Conservation (phyloP, 129 eudicot species). For the Flaveria trinervia region DNA sequence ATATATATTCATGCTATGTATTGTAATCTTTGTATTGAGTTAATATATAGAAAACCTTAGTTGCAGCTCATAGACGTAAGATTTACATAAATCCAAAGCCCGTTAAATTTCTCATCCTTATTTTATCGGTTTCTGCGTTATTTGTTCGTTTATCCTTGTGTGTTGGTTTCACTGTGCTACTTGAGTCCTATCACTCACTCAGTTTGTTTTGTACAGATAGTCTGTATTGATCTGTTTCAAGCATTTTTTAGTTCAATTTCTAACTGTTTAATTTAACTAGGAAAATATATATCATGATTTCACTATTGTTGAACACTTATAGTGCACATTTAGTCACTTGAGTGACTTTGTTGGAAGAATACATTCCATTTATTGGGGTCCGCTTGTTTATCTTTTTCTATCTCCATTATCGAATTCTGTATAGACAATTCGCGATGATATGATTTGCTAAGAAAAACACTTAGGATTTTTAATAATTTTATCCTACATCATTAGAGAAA, state of each 20-base stretch:
- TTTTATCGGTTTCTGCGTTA: no score
- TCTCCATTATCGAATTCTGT: not conserved
- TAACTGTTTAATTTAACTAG: not conserved
- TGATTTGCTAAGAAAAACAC: not conserved
- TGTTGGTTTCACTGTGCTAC: not conserved
- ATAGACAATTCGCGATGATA: not conserved
- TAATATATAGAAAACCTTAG: no score
- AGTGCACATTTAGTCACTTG: slow-evolving; percentile 7
- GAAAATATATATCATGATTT: not conserved
- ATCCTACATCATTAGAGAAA: no score
- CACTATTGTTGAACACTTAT: no score
- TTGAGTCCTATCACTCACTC: not conserved
- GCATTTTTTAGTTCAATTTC: not conserved
- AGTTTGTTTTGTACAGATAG: no score
- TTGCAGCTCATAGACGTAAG: no score
- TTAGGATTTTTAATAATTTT: not conserved
- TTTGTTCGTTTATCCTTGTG: no score
- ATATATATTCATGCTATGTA: no score
- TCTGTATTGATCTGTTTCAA: not conserved
- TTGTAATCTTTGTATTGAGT: no score
- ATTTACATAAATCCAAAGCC: no score
- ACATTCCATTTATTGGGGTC: slow-evolving; percentile 25
- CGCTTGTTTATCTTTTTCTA: not conserved
- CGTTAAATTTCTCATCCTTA: no score
- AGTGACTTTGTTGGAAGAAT: slow-evolving; percentile 23